These are phyloP conservation scores for Saitozyma sp. DNA, from an alignment of 768 basidiomycete genomes.

Conservation along the genomic window DNA sequence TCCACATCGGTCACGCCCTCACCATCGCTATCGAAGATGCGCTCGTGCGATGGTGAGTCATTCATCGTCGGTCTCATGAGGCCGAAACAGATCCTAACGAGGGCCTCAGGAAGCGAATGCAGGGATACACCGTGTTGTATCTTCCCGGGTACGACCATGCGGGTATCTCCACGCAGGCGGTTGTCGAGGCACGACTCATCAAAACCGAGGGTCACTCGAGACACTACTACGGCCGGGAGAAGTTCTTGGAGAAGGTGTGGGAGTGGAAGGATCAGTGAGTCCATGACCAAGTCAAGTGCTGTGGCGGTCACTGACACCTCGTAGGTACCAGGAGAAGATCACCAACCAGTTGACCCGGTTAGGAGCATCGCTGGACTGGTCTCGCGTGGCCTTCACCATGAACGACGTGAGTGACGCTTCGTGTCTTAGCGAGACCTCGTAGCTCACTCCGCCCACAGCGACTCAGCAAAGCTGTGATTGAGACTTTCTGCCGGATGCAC, in stretches of 20 bases:
- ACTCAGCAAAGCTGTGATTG: constrained; percentile 81
- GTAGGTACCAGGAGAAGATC: constrained; percentile 88
- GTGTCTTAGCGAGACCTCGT: background rate
- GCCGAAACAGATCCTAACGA: background rate
- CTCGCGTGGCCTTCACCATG: constrained; percentile 93
- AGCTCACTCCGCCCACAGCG: constrained; percentile 53
- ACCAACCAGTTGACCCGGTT: constrained; percentile 82
- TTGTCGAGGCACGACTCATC: constrained; percentile 88
- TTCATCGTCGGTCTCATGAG: background rate
- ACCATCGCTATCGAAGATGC: constrained; percentile 89
- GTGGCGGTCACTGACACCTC: background rate
- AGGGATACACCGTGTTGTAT: constrained; percentile 84
- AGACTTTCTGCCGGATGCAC: constrained; percentile 85
- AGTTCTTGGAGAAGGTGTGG: constrained; percentile 84
- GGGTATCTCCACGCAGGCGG: constrained; percentile 95
- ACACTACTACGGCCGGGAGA: constrained; percentile 92
- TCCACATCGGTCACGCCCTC: constrained; percentile 94
- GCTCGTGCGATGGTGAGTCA: constrained; percentile 76
- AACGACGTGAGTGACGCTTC: constrained; percentile 62
- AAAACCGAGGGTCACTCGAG: constrained; percentile 78
- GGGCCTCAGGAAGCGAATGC: constrained; percentile 81
- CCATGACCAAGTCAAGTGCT: too few relatives aligned
- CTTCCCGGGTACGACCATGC: constrained; percentile 97
- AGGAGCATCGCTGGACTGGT: constrained; percentile 94
- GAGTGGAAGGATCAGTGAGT: constrained; percentile 96